Base-by-base conservation (phyloP, 1,139 yeast genomes). In the Blastobotrys illinoisensis region DNA sequence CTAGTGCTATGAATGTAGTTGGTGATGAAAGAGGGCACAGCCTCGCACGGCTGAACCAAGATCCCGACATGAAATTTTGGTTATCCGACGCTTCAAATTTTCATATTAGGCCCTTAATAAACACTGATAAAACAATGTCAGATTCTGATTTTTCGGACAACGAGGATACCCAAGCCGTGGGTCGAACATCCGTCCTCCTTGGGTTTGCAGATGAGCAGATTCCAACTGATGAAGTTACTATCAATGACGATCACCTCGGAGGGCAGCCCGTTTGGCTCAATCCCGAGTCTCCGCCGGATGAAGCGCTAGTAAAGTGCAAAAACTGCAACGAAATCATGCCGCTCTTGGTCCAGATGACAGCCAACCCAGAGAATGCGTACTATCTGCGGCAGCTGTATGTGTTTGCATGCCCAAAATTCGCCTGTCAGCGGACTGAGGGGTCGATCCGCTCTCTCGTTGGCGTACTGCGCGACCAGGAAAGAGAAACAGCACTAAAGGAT, bases 381-480 rank as follows among this genome's bases (percentile, higher is more conserved):
- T 88, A 90, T 66, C 97, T 90, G 64, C 78, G 99, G 55, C 83
- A 83, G 11, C 70, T 93, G 24, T 93, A 93, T 66, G 78, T 91
- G 0, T 86, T 91, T 69, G 83, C 83, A 1, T 93, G 99, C 71
- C 74, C 78, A 49, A 77, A 81, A 51, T 72, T 83, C 0, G 61
- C 60, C 9, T 93, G 98, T 67, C 79, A 86, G 48, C 77, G 86
- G 58, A 79, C 81, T 61, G 76, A 79, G 19, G 96, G 96, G 2
- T 75, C 86, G 1, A 73, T 89, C 2, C 80, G 86, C 63, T 89
- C 88, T 32, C 74, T 90, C 50, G 76, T 97, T 67, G 96, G 95
- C 4, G 75, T 90, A 2, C 73, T 76, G 57, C 83, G 83, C 62
- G 87, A 84, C 64, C 79, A 81, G 1, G 71, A 65, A 9, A 72